Base-by-base conservation (phyloP, 2,329 filamentous ascomycete species). In the Fusarium sp. region DNA sequence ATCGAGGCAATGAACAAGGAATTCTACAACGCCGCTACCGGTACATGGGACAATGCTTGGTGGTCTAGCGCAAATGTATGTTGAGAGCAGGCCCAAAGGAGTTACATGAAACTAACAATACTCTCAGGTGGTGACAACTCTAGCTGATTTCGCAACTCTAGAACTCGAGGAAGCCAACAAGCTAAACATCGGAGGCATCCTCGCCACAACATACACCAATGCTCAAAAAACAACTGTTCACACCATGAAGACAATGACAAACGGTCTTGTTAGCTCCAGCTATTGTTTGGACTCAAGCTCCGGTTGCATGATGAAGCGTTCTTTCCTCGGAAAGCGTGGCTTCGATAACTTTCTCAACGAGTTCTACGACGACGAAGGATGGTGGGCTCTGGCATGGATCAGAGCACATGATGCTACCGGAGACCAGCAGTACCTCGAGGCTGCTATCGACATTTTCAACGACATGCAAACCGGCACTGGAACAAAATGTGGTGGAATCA, bases 51-150 rank as follows among this genome's bases (percentile, higher is more conserved):
- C 57, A 85, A 85, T 0, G 84, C 85, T 10, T 93, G 91, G 91
- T 93, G 91, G 91, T 92, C 93, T 74, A 85, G 86, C 55, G 91
- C 87, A 45, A 93, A 92, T 74, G 84, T 63, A 31, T 30, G 60
- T 63, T 26, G 7, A 28, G 28, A 37, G 16, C 26, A 19, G 37
- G 34, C 19, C 10, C 14, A 16, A 19, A 26, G 25, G 12, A 39
- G 25, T 16, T 16, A 46, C n/a, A 34, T 14, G 21, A 41, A 39
- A 26, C 58, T 63, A 63, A 63, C 37, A 63, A 25, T 26, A 11
- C 26, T 44, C 42, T 4, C 37, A 63, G 60, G 52, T 84, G 60
- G 80, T 93, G 62, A 91, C 89, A 0, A 84, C 84, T 5, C 78
- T 93, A 19, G 86, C 84, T 53, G 88, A 92, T 74, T 86, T 85